These are phyloP conservation scores for Lactarius quietus DNA, from an alignment of 768 basidiomycete species.

Conservation along the genomic window DNA sequence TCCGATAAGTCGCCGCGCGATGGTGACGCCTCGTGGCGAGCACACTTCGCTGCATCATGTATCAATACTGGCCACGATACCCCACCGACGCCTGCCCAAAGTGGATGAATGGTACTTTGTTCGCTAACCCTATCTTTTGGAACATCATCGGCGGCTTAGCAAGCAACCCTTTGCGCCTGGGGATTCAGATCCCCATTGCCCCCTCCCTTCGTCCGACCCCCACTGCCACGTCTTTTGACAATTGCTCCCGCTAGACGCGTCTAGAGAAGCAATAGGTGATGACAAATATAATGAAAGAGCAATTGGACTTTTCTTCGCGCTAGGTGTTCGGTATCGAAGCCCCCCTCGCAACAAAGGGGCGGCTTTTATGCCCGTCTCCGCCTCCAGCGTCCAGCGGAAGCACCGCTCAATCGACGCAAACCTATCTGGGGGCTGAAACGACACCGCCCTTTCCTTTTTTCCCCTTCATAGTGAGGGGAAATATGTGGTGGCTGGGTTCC, in stretches of 20 bases:
- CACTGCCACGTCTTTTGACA: background rate
- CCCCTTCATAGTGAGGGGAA: background rate
- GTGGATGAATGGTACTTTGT: background rate
- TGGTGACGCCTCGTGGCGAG: constrained; percentile 11
- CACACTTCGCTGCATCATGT: constrained; percentile 1
- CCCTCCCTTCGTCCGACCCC: background rate
- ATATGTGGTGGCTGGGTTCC: background rate
- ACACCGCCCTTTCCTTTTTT: background rate
- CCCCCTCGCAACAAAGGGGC: constrained; percentile 2
- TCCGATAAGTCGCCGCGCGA: constrained; percentile 11
- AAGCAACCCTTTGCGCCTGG: background rate
- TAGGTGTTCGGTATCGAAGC: background rate
- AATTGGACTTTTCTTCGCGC: background rate
- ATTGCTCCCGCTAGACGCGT: background rate
- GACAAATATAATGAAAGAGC: background rate
- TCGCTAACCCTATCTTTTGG: background rate
- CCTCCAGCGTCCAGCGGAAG: background rate
- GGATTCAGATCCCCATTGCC: background rate
- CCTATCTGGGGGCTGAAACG: background rate
- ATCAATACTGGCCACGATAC: background rate
- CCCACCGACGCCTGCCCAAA: background rate
- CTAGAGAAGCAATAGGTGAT: background rate
- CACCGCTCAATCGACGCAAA: constrained; percentile 16
- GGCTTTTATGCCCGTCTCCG: constrained; percentile 10
- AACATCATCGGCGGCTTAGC: background rate